Conservation (phyloP, 768 basidiomycete species). For the Macrolepiota fuliginosa region DNA sequence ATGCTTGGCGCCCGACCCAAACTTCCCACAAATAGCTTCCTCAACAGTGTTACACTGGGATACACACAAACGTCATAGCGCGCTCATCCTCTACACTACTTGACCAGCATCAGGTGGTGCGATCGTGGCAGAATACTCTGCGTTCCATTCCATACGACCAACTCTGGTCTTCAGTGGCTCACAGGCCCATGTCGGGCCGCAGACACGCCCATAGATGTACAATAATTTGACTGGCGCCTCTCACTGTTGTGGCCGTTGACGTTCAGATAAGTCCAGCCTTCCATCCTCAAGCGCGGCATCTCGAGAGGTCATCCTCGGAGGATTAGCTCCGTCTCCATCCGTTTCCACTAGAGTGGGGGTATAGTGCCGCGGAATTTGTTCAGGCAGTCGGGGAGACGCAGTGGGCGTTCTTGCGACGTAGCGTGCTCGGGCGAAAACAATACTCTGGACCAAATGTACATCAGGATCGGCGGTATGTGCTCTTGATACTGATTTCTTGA, state of each 20-base stretch:
- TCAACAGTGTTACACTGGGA: not conserved
- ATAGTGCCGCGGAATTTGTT: not conserved
- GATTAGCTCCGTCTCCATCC: not conserved
- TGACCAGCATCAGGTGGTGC: not conserved
- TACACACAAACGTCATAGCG: not conserved
- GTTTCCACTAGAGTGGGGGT: not conserved
- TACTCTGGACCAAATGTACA: not conserved
- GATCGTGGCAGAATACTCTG: not conserved
- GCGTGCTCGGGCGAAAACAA: not conserved
- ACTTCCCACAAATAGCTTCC: slow-evolving; percentile 18
- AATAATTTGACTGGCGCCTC: not conserved
- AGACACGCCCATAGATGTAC: not conserved
- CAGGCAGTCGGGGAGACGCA: not conserved
- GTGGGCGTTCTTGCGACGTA: not conserved
- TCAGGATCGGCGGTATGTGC: slow-evolving; percentile 14
- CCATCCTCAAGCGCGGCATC: not conserved
- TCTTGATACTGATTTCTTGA: slow-evolving; percentile 41
- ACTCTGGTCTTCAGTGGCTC: not conserved
- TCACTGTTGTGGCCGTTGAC: not conserved
- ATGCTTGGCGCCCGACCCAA: slow-evolving; percentile 14
- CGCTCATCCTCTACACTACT: not conserved
- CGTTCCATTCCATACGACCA: not conserved
- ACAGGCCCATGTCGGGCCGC: not conserved
- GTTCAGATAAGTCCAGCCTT: not conserved
- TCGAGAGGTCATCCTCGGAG: not conserved